These are phyloP conservation scores for Macrophomina tecta DNA, from an alignment of 2,329 filamentous ascomycete species.

Conservation along the genomic window DNA sequence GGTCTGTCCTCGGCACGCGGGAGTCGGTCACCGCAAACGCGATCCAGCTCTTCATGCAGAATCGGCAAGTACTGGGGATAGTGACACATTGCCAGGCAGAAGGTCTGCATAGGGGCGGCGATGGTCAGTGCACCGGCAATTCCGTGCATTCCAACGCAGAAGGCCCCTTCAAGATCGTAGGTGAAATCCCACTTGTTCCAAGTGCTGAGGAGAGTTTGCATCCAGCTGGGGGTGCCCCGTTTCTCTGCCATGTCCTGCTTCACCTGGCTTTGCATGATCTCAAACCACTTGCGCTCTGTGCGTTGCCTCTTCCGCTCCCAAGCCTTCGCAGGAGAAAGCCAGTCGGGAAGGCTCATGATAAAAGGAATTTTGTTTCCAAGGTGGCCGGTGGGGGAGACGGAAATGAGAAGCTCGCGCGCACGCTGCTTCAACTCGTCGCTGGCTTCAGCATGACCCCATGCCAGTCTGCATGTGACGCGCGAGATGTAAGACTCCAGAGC, in stretches of 20 bases:
- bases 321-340: slow-evolving; percentile 49
- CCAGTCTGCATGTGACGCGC: slow-evolving; percentile 54
- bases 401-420: slow-evolving; percentile 53
- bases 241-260: slow-evolving; percentile 41
- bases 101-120: slow-evolving; percentile 54
- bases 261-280: slow-evolving; percentile 52
- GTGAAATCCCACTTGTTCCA: slow-evolving; percentile 49
- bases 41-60: slow-evolving; percentile 49
- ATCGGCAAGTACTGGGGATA: slow-evolving; percentile 51
- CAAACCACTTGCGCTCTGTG: slow-evolving; percentile 52
- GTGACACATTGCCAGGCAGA: slow-evolving; percentile 54
- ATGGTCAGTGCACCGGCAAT: slow-evolving; percentile 55
- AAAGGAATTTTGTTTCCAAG: slow-evolving; percentile 54
- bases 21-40: slow-evolving; percentile 47
- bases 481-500: slow-evolving; percentile 53
- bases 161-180: slow-evolving; percentile 53
- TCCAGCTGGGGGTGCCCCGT: slow-evolving; percentile 49
- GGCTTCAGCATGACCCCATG: slow-evolving; percentile 53
- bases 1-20: slow-evolving; percentile 46
- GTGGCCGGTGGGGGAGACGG: slow-evolving; percentile 54
- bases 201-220: slow-evolving; percentile 50
- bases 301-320: slow-evolving; percentile 52
- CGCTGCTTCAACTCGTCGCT: slow-evolving; percentile 55
- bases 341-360: slow-evolving; percentile 53
- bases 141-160: slow-evolving; percentile 55